Evolutionary conservation across 2,329 filamentous ascomycete species (phyloP).

Genomic region (Talaromyces rugulosus): DNA sequence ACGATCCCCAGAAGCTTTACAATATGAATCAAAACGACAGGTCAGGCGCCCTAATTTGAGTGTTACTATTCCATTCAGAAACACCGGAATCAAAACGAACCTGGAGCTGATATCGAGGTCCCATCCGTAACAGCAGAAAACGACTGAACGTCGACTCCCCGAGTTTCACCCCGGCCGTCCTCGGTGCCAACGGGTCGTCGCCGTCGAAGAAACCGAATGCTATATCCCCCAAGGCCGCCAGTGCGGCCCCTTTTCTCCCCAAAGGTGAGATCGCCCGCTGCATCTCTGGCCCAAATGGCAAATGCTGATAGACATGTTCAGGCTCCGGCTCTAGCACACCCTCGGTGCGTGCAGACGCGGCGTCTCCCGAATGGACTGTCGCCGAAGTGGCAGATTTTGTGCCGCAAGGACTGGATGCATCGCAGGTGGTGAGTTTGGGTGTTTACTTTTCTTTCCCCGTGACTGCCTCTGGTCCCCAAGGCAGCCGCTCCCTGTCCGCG

Average conservation of each 20-base stretch:
- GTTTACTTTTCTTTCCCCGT: background rate
- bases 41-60: conserved; percentile 21
- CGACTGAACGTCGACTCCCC: conserved; percentile 92
- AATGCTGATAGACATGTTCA: conserved; percentile 12
- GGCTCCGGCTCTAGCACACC: conserved; percentile 41
- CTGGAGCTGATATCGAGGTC: conserved; percentile 18
- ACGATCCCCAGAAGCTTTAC: conserved; percentile 66
- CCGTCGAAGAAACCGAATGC: conserved; percentile 61
- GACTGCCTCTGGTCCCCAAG: background rate
- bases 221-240: conserved; percentile 87
- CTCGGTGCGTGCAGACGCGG: conserved; percentile 34
- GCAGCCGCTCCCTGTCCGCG: background rate
- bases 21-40: conserved; percentile 35
- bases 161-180: conserved; percentile 72
- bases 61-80: background rate
- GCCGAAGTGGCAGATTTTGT: conserved; percentile 48
- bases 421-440: conserved; percentile 43
- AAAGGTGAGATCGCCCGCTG: conserved; percentile 25
- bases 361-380: conserved; percentile 42
- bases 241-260: conserved; percentile 61
- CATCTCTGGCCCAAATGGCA: background rate
- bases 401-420: conserved; percentile 50
- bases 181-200: conserved; percentile 35
- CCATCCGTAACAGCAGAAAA: conserved; percentile 50
- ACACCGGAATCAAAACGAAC: background rate